Percentiles rank a stretch among this genome's conserved stretches.
These are phyloP conservation scores for Pinus taeda DNA, from an alignment of 75 land plant species.

Conservation along the genomic window DNA sequence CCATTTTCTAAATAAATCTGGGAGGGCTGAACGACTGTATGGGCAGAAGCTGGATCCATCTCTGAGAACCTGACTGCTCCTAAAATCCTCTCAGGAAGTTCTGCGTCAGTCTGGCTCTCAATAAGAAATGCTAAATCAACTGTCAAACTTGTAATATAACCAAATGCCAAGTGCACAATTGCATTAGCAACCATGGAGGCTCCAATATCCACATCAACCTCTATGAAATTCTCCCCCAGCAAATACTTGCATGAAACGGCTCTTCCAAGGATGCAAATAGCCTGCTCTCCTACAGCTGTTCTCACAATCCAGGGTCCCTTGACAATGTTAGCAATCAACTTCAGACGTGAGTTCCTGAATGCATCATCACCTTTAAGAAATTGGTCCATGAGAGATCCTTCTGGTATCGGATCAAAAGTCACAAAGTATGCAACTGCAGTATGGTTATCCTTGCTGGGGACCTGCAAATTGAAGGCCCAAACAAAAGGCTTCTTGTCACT, in stretches of 20 bases:
- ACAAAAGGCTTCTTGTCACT: conserved; percentile 60
- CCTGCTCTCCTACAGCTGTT: conserved; percentile 98
- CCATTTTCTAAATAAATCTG: conserved; percentile 17
- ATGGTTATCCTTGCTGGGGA: conserved; percentile 90
- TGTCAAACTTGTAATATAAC: conserved; percentile 83
- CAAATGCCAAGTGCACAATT: conserved; percentile 94
- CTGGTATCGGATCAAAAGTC: conserved; percentile 45
- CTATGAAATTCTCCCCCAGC: conserved; percentile 50
- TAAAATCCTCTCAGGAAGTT: conserved; percentile 93
- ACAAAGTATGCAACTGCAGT: conserved; percentile 85
- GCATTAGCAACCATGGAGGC: conserved; percentile 95
- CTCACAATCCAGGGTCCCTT: conserved; percentile 98
- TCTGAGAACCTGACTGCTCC: conserved; percentile 88
- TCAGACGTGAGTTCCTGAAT: conserved; percentile 78
- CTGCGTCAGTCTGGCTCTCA: conserved; percentile 76
- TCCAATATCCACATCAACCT: conserved; percentile 96
- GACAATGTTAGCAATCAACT: conserved; percentile 93
- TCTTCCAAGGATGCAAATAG: conserved; percentile 86
- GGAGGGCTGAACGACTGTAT: conserved; percentile 17
- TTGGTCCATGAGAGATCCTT: conserved; percentile 71
- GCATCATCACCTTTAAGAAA: conserved; percentile 85
- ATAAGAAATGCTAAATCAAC: conserved; percentile 96
- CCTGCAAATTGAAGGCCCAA: conserved; percentile 94
- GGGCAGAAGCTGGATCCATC: conserved; percentile 80
- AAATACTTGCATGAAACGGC: conserved; percentile 78